A percentile compares a stretch with the other conserved stretches of the same genome.
These are phyloP conservation scores for Globisporangium apiculatum DNA, from an alignment of 352 stramenopile genomes.

Conservation along the genomic window DNA sequence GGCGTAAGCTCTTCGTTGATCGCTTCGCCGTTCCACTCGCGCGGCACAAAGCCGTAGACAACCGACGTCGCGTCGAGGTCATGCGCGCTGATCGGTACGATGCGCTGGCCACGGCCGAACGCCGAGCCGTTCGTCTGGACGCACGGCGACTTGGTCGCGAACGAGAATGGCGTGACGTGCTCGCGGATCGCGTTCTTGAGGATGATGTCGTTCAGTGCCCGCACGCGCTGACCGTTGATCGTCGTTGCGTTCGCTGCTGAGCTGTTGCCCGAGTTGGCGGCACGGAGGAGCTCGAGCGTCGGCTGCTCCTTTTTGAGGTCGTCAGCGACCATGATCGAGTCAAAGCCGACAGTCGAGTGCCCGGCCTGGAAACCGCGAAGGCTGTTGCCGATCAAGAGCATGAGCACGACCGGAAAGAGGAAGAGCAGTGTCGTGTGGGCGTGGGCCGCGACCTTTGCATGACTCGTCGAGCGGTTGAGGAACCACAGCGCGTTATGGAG, in stretches of 20 bases:
- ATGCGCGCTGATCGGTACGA: conserved; percentile 28
- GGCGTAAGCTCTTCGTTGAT: conserved; percentile 9
- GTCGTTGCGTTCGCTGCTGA: not conserved
- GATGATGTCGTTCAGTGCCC: conserved; percentile 20
- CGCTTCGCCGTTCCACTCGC: conserved; percentile 44
- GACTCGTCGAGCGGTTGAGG: conserved; percentile 8
- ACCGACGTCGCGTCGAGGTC: conserved; percentile 30
- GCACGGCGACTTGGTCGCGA: conserved; percentile 23
- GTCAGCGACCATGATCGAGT: conserved; percentile 30
- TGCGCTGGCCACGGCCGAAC: conserved; percentile 9
- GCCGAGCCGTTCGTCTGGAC: conserved; percentile 19
- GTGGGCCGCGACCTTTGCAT: conserved; percentile 8
- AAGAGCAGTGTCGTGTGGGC: conserved; percentile 19
- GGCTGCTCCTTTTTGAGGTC: conserved; percentile 35
- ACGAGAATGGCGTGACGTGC: conserved; percentile 23
- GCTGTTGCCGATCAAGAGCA: conserved; percentile 38
- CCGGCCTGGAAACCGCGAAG: conserved; percentile 35
- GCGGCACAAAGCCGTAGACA: conserved; percentile 37
- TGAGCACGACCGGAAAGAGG: conserved; percentile 30
- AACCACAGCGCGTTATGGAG: conserved; percentile 43
- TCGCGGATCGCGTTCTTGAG: conserved; percentile 33
- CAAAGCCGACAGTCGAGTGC: conserved; percentile 40
- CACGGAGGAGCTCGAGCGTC: conserved; percentile 21
- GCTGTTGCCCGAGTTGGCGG: conserved; percentile 4
- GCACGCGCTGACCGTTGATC: not conserved